Percentiles rank a stretch among this genome's conserved stretches.
Conservation (phyloP, 2,329 filamentous ascomycete species). For the Colletotrichum melonis region DNA sequence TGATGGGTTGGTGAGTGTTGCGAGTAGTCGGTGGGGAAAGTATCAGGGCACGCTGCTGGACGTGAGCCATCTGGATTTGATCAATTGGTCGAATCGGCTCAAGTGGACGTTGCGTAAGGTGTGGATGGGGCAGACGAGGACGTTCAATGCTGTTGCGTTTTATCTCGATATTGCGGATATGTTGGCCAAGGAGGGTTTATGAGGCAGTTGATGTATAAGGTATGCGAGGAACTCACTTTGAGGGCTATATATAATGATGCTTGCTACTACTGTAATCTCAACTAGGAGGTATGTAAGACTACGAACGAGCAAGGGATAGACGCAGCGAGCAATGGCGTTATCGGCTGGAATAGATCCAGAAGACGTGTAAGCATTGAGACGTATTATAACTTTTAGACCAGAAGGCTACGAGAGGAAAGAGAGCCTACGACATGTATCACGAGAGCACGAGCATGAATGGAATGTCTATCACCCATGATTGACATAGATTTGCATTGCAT, state of each 20-base stretch:
- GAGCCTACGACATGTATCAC: neutral
- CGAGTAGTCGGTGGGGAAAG: conserved; percentile 70
- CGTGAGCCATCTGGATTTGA: conserved; percentile 73
- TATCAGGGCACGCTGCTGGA: conserved; percentile 73
- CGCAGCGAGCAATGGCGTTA: neutral
- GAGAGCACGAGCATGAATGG: neutral
- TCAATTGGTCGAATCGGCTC: conserved; percentile 75
- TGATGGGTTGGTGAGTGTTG: conserved; percentile 75
- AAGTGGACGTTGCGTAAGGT: conserved; percentile 64
- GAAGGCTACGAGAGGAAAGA: neutral
- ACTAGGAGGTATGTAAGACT: neutral
- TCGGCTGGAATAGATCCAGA: neutral
- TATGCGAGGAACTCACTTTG: neutral
- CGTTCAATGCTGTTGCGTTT: conserved; percentile 76
- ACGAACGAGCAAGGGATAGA: neutral
- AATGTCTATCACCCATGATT: no score
- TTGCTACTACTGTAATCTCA: neutral
- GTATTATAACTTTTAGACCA: neutral
- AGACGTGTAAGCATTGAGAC: neutral
- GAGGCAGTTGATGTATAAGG: conserved; percentile 13
- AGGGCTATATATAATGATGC: neutral
- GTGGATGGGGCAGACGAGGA: conserved; percentile 64
- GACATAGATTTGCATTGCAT: no score
- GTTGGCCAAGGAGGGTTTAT: conserved; percentile 74
- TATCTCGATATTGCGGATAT: conserved; percentile 76